These are phyloP conservation scores for Inga oerstediana DNA, from an alignment of 306 rosid species.

Conservation along the genomic window DNA sequence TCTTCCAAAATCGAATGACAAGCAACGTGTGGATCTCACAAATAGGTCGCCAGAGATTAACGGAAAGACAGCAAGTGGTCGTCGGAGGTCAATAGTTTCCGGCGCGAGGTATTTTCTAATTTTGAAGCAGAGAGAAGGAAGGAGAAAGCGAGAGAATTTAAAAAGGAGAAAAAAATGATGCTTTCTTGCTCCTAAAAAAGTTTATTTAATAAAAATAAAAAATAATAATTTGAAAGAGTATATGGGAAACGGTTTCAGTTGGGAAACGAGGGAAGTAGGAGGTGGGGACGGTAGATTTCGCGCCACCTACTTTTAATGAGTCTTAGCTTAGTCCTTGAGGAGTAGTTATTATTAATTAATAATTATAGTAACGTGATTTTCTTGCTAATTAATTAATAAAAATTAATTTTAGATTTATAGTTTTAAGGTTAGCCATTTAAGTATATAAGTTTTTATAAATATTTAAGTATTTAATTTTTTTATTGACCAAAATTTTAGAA, in stretches of 20 bases:
- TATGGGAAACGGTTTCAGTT: slow-evolving; percentile 53
- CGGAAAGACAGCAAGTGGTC: neutral
- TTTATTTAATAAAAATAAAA: neutral
- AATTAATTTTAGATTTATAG: neutral
- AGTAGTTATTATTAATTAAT: slow-evolving; percentile 15
- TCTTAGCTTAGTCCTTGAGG: neutral
- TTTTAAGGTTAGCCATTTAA: neutral
- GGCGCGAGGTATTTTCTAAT: slow-evolving; percentile 23
- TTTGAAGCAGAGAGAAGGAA: slow-evolving; percentile 22
- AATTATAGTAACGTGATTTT: neutral
- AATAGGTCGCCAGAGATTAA: slow-evolving; percentile 19
- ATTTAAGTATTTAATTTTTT: neutral
- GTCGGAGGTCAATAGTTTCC: slow-evolving; percentile 33
- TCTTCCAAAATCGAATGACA: neutral
- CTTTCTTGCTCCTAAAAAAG: neutral
- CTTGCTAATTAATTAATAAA: neutral
- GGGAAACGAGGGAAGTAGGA: slow-evolving; percentile 23
- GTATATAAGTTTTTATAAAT: neutral
- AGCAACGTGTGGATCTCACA: neutral
- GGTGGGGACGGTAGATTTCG: slow-evolving; percentile 50
- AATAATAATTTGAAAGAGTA: slow-evolving; percentile 3
- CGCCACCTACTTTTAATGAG: slow-evolving; percentile 58
- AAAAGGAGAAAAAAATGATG: neutral
- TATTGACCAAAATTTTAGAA: neutral
- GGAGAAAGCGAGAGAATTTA: slow-evolving; percentile 1